phyloP scores from a whole-genome alignment of 768 basidiomycete genomes.

The Leccinum obscurum region DNA sequence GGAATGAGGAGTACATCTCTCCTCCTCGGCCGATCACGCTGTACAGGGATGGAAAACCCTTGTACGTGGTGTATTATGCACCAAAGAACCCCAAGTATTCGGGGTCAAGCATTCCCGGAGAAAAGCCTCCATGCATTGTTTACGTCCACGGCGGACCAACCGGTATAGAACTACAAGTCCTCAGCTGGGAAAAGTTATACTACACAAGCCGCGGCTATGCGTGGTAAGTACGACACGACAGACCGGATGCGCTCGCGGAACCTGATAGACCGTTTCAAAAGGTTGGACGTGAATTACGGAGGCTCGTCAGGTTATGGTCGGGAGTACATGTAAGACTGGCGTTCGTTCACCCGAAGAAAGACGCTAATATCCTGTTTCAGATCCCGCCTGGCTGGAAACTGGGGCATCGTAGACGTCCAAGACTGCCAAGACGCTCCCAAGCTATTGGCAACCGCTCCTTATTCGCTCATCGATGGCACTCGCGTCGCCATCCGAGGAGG shows the following conservation, averaged over 20 bases:
- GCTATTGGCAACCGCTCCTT: constrained; percentile 44
- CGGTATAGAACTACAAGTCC: constrained; percentile 40
- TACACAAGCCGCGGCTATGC: constrained; percentile 72
- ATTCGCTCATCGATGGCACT: constrained; percentile 59
- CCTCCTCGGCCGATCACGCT: constrained; percentile 50
- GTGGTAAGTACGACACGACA: constrained; percentile 53
- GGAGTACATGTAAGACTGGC: too few relatives aligned
- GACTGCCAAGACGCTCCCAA: constrained; percentile 61
- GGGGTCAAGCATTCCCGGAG: constrained; percentile 45
- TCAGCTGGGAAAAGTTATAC: constrained; percentile 58
- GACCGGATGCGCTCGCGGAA: too few relatives aligned
- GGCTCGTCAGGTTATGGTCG: too few relatives aligned
- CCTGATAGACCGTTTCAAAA: too few relatives aligned
- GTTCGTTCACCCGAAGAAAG: too few relatives aligned
- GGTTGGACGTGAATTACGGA: too few relatives aligned
- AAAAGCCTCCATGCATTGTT: constrained; percentile 69
- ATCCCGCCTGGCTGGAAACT: constrained; percentile 56
- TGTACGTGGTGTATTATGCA: constrained; percentile 68
- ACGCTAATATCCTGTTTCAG: constrained; percentile 23
- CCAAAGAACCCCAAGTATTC: constrained; percentile 64
- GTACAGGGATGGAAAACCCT: constrained; percentile 34
- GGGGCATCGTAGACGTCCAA: constrained; percentile 73
- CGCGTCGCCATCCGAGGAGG: constrained; percentile 73
- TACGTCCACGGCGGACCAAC: constrained; percentile 77
- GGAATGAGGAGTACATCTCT: constrained; percentile 40